Evolutionary conservation across 2,329 filamentous ascomycete genomes (phyloP).

Genomic region (Cercospora berteroae): DNA sequence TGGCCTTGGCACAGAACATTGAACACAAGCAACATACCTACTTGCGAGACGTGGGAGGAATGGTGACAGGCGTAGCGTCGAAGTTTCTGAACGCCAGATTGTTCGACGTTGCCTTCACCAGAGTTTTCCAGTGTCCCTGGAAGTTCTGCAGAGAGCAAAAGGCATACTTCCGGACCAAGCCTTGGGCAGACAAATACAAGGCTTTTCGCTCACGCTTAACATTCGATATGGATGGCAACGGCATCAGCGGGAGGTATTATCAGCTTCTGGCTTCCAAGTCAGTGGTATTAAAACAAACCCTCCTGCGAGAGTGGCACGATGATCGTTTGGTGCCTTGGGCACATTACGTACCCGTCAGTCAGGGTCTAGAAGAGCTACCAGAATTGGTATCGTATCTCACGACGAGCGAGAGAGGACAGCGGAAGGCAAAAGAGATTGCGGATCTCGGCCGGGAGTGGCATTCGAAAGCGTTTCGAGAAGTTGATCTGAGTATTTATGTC

Average conservation of each 20-base stretch:
- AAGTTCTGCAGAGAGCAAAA: background rate
- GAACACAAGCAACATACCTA: background rate
- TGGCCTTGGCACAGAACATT: slow-evolving; percentile 37
- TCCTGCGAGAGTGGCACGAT: slow-evolving; percentile 59
- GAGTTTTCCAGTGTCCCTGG: slow-evolving; percentile 47
- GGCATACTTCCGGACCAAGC: background rate
- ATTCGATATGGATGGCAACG: slow-evolving; percentile 58
- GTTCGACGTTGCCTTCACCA: slow-evolving; percentile 50
- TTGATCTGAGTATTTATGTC: slow-evolving; percentile 13
- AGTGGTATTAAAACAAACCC: slow-evolving; percentile 52
- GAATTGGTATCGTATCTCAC: slow-evolving; percentile 52
- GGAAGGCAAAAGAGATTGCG: slow-evolving; percentile 19
- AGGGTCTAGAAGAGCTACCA: slow-evolving; percentile 52
- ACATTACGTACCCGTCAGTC: slow-evolving; percentile 56
- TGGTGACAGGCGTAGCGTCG: background rate
- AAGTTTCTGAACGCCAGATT: slow-evolving; percentile 2
- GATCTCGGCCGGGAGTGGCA: slow-evolving; percentile 19
- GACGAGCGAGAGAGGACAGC: slow-evolving; percentile 18
- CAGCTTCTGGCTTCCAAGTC: slow-evolving; percentile 51
- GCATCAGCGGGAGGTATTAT: slow-evolving; percentile 55
- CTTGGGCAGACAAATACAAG: slow-evolving; percentile 9
- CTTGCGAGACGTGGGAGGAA: slow-evolving; percentile 26
- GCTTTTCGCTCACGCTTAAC: background rate
- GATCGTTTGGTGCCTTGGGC: slow-evolving; percentile 57
- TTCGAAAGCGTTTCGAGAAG: slow-evolving; percentile 13